phyloP scores from a whole-genome alignment of 768 basidiomycete species.

The Dioszegia hungarica region DNA sequence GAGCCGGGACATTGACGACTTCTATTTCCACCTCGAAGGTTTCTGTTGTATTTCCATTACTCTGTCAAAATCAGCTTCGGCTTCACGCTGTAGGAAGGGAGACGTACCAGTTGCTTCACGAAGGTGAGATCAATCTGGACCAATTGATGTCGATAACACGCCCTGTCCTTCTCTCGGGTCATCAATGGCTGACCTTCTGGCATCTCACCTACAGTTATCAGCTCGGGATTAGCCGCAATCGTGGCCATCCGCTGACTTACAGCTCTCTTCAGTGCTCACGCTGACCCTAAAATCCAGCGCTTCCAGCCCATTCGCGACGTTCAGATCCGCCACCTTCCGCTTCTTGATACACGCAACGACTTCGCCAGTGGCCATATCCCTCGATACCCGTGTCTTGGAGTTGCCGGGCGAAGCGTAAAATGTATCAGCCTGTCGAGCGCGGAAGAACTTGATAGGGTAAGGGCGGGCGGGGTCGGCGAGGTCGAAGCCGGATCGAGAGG shows the following conservation, averaged over 20 bases:
- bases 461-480: constrained; percentile 49
- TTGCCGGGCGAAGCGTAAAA: constrained; percentile 56
- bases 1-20: constrained; percentile 61
- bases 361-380: constrained; percentile 67
- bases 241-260: constrained; percentile 53
- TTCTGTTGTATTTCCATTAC: constrained; percentile 33
- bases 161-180: constrained; percentile 70
- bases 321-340: constrained; percentile 75
- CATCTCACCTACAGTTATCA: constrained; percentile 25
- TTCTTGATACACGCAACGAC: constrained; percentile 70
- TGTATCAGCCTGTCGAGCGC: constrained; percentile 71
- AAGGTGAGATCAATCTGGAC: constrained; percentile 91
- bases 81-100: not conserved
- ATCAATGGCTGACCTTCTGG: constrained; percentile 19
- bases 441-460: constrained; percentile 66
- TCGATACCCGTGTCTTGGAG: constrained; percentile 75
- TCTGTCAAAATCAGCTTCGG: not conserved
- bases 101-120: constrained; percentile 53
- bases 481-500: not conserved
- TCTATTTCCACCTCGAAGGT: constrained; percentile 90
- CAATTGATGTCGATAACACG: constrained; percentile 90
- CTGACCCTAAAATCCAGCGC: constrained; percentile 87
- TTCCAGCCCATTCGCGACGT: constrained; percentile 76
- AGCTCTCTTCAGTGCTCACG: constrained; percentile 82
- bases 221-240: too few relatives aligned